Base-by-base conservation (phyloP, 306 rosid genomes). In the Aeschynomene evenia region DNA sequence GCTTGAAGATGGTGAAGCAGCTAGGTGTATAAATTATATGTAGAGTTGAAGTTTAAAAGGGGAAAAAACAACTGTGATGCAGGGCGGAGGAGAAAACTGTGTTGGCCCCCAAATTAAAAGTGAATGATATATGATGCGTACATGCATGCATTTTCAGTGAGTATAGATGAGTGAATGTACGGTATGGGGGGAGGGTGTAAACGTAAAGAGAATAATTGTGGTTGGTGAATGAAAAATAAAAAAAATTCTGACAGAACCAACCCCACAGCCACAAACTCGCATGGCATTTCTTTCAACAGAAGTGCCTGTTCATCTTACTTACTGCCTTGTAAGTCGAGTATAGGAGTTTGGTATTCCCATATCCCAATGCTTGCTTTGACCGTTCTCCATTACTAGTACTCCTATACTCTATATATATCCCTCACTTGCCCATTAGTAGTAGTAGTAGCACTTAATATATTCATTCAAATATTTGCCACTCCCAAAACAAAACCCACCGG, bases 291-390 rank as follows among this genome's bases (percentile, higher is more conserved):
- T 26, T 81, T 79, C 81, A 83, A 70, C 81, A 76, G 75, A 82
- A 80, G 80, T 71, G 62, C 62, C 55, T 78, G 59, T 57, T 59
- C 66, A 52, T 77, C 70, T 54, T 50, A 64, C 62, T 60, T 54
- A 74, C 78, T 72, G 49, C 11, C 16, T 8, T 14, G 37, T 24
- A 9, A 45, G 57, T 63, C 0, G 34, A n/a, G 76, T 61, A 58
- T 66, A 71, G 52, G 81, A 74, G 81, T 71, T 81, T 79, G 82
- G 49, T 77, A 84, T 72, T 77, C 81, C 71, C 87, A 71, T 77
- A 77, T 84, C 82, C 87, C 84, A 71, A 84, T 59, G 82, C 77
- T 74, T 59, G 82, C 77, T 74, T 84, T 87, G 89, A 82, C 89
- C 75, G 80, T 73, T 36, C 66, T n/a, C n/a, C n/a, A n/a, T n/a